Evolutionary conservation across 2,329 filamentous ascomycete genomes (phyloP).

Genomic region (Cercospora brassicicola): DNA sequence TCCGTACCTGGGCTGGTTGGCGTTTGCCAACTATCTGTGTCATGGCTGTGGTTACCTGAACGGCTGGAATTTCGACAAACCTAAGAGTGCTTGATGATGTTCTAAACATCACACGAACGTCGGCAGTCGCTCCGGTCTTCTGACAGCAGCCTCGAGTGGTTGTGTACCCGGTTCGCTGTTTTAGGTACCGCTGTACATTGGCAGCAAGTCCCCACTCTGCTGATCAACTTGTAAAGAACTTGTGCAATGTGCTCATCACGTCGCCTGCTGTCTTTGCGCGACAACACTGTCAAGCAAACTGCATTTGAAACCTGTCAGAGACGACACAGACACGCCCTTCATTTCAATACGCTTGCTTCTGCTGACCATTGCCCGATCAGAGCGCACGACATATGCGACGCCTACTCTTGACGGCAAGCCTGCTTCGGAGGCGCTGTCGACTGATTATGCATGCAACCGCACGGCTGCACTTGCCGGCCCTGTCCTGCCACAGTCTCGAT

Average conservation of each 20-base stretch:
- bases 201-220: neutral
- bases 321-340: neutral
- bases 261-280: neutral
- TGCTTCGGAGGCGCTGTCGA: neutral
- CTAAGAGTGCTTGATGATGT: neutral
- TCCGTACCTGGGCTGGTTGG: slow-evolving; percentile 83
- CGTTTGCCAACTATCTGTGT: slow-evolving; percentile 78
- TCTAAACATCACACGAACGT: neutral
- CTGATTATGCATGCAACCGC: neutral
- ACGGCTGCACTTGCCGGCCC: neutral
- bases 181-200: neutral
- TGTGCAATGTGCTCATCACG: neutral
- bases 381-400: neutral
- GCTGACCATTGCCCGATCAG: neutral
- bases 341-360: neutral
- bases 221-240: neutral
- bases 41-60: slow-evolving; percentile 48
- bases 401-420: neutral
- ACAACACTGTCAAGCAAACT: neutral
- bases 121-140: neutral
- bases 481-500: neutral
- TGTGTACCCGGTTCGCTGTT: neutral
- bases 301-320: neutral
- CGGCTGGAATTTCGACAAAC: slow-evolving; percentile 41
- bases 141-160: neutral